These are phyloP conservation scores for Saksenaea oblongispora DNA, from an alignment of 371 early-diverging fungal species.

Conservation along the genomic window DNA sequence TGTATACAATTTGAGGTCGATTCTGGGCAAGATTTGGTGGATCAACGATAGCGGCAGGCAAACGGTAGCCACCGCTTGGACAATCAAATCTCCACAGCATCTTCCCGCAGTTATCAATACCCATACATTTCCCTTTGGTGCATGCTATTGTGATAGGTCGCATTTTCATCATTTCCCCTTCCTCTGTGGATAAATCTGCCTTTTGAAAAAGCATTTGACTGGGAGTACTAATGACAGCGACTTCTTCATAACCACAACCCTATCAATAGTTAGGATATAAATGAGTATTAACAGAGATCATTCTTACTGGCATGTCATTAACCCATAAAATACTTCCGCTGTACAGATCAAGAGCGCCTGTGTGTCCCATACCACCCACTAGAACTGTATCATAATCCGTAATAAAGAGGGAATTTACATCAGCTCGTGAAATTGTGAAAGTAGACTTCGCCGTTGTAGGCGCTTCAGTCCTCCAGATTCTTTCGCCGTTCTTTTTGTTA, in stretches of 20 bases:
- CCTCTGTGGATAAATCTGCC: not conserved
- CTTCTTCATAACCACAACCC: slow-evolving; percentile 28
- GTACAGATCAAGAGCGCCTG: slow-evolving; percentile 20
- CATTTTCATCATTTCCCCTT: not conserved
- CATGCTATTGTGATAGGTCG: slow-evolving; percentile 27
- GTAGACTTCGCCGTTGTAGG: not conserved
- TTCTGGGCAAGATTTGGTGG: slow-evolving; percentile 8
- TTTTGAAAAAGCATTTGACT: slow-evolving; percentile 1
- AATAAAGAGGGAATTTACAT: slow-evolving; percentile 28
- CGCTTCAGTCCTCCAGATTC: slow-evolving; percentile 27
- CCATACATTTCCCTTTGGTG: slow-evolving; percentile 33
- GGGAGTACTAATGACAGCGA: slow-evolving; percentile 21
- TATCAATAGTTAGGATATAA: not conserved
- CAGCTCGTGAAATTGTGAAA: not conserved
- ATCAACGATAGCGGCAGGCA: slow-evolving; percentile 32
- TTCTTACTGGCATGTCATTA: slow-evolving; percentile 37
- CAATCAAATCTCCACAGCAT: slow-evolving; percentile 34
- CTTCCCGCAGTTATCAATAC: slow-evolving; percentile 22
- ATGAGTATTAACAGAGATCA: no score
- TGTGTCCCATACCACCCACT: slow-evolving; percentile 21
- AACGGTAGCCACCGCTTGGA: slow-evolving; percentile 24
- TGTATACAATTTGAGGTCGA: slow-evolving; percentile 16
- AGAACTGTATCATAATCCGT: slow-evolving; percentile 26
- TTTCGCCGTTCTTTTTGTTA: slow-evolving; percentile 27
- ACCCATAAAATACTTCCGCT: slow-evolving; percentile 28